These are phyloP conservation scores for Fragaria ananassa DNA, from an alignment of 306 rosid genomes.

Conservation along the genomic window DNA sequence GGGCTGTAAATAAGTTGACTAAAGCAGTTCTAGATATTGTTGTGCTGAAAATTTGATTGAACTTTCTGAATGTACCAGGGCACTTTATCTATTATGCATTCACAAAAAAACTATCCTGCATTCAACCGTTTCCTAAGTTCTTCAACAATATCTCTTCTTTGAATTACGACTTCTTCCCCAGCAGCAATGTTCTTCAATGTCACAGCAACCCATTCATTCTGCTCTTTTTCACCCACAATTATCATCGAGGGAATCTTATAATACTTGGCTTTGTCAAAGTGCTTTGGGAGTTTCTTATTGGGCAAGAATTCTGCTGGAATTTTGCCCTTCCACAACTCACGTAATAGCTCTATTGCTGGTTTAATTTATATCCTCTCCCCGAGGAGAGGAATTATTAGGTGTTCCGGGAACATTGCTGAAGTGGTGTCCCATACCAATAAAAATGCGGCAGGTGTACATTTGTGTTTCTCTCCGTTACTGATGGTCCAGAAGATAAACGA, in stretches of 20 bases:
- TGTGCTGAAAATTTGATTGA: neutral
- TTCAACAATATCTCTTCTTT: conserved; percentile 51
- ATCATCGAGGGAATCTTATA: conserved; percentile 86
- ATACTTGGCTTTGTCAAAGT: conserved; percentile 66
- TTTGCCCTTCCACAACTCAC: conserved; percentile 68
- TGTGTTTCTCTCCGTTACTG: too few relatives aligned
- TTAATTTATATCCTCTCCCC: conserved; percentile 42
- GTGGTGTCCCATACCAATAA: too few relatives aligned
- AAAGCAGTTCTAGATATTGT: neutral
- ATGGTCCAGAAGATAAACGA: too few relatives aligned
- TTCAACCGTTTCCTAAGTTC: conserved; percentile 53
- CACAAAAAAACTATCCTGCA: conserved; percentile 9
- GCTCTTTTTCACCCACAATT: conserved; percentile 59
- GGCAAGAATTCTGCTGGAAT: conserved; percentile 49
- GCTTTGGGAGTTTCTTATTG: conserved; percentile 56
- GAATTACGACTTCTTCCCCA: conserved; percentile 34
- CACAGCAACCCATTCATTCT: conserved; percentile 45
- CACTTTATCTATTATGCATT: neutral
- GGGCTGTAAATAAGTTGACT: conserved; percentile 10
- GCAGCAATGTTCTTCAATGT: conserved; percentile 51
- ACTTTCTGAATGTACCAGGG: neutral
- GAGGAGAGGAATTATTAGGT: too few relatives aligned
- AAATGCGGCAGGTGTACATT: too few relatives aligned
- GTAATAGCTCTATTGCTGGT: conserved; percentile 57
- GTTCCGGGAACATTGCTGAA: too few relatives aligned